Conservation (phyloP, 768 basidiomycete genomes). For the Boletus pseudopeckii region DNA sequence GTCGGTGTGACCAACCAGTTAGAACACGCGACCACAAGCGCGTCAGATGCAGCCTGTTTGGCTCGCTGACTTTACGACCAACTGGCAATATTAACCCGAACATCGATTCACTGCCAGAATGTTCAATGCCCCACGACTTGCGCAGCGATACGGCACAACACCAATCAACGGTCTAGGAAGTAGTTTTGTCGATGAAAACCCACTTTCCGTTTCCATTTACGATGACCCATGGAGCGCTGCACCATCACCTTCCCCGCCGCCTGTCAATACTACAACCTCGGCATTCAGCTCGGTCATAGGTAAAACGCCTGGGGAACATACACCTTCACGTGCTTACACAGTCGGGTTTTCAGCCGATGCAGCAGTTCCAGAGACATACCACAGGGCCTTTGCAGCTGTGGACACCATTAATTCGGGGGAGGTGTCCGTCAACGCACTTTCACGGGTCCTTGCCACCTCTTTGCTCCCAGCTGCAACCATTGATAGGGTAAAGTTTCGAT, state of each 20-base stretch:
- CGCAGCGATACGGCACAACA: slow-evolving; percentile 60
- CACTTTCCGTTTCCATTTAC: slow-evolving; percentile 67
- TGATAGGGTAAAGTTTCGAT: slow-evolving; percentile 55
- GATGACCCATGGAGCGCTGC: slow-evolving; percentile 81
- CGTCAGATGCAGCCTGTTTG: slow-evolving; percentile 10
- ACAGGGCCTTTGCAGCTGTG: slow-evolving; percentile 65
- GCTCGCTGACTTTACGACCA: slow-evolving; percentile 1
- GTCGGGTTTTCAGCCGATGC: slow-evolving; percentile 57
- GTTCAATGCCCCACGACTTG: slow-evolving; percentile 83
- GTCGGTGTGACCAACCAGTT: not conserved
- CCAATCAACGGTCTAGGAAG: slow-evolving; percentile 59
- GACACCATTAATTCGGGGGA: slow-evolving; percentile 72
- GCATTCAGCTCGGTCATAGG: slow-evolving; percentile 71
- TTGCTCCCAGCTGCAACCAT: slow-evolving; percentile 76
- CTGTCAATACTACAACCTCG: slow-evolving; percentile 47
- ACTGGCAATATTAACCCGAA: slow-evolving; percentile 3
- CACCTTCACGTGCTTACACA: slow-evolving; percentile 6
- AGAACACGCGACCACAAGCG: slow-evolving; percentile 6
- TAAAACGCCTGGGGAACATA: slow-evolving; percentile 19
- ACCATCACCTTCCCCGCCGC: slow-evolving; percentile 68
- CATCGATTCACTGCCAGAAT: slow-evolving; percentile 39
- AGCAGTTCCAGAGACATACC: slow-evolving; percentile 75
- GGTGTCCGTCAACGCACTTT: slow-evolving; percentile 77
- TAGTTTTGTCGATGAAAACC: slow-evolving; percentile 76
- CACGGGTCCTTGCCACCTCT: slow-evolving; percentile 75